A percentile compares a stretch with the other conserved stretches of the same genome.
Conservation (phyloP, 2,329 filamentous ascomycete genomes). For the Epichloe baconii region DNA sequence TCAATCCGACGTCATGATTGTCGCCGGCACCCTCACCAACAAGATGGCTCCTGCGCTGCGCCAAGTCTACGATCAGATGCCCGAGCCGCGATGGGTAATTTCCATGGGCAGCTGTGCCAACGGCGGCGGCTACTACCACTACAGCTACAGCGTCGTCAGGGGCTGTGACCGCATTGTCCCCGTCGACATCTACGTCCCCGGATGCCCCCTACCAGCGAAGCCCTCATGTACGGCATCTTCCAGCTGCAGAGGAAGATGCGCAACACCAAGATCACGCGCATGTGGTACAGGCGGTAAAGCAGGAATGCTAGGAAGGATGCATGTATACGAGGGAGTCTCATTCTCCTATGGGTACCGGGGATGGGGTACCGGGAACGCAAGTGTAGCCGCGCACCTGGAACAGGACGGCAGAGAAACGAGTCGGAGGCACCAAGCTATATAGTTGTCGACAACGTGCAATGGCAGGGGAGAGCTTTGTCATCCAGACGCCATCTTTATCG, state of each 20-base stretch:
- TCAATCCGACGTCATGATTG: conserved; percentile 87
- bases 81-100: conserved; percentile 74
- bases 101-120: conserved; percentile 80
- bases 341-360: neutral
- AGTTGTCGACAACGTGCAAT: neutral
- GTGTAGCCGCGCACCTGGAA: neutral
- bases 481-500: neutral
- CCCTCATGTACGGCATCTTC: conserved; percentile 59
- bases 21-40: conserved; percentile 84
- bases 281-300: conserved; percentile 45
- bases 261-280: conserved; percentile 38
- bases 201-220: conserved; percentile 52
- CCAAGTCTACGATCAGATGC: conserved; percentile 94
- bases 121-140: conserved; percentile 78
- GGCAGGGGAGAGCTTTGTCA: neutral
- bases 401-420: neutral
- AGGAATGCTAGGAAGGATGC: neutral
- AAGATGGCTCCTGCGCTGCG: conserved; percentile 89
- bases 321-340: too few relatives aligned
- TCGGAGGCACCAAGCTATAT: neutral
- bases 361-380: neutral
- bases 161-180: conserved; percentile 67
- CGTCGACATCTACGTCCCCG: conserved; percentile 69
- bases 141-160: conserved; percentile 65
- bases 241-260: conserved; percentile 68